Evolutionary conservation across 108 stramenopile genomes (phyloP).

Genomic region (Thalassiosira profunda): DNA sequence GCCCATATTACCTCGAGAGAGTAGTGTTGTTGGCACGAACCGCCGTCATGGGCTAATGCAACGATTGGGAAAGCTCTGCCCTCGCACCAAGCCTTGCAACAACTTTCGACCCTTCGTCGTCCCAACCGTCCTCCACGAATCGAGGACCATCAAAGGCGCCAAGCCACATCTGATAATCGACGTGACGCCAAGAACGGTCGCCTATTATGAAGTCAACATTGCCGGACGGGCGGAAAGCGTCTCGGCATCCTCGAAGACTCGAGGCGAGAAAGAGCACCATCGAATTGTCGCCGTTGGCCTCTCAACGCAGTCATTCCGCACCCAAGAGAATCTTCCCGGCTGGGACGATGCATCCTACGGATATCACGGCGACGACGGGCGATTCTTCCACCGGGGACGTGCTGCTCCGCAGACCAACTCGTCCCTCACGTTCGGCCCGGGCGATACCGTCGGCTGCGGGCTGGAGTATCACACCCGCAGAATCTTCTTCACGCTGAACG

Average conservation of each 20-base stretch:
- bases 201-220: slow-evolving; percentile 83
- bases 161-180: slow-evolving; percentile 23
- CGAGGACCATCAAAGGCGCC: background rate
- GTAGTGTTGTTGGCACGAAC: no score
- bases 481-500: slow-evolving; percentile 90
- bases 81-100: background rate
- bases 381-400: slow-evolving; percentile 79
- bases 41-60: slow-evolving; percentile 11
- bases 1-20: no score
- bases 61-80: background rate
- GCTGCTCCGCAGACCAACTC: slow-evolving; percentile 73
- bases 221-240: slow-evolving; percentile 17
- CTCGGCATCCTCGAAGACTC: background rate
- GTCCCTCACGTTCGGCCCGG: slow-evolving; percentile 68
- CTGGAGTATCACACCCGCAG: slow-evolving; percentile 59
- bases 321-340: slow-evolving; percentile 77
- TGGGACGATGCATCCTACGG: slow-evolving; percentile 81
- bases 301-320: slow-evolving; percentile 51
- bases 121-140: slow-evolving; percentile 37
- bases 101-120: slow-evolving; percentile 55
- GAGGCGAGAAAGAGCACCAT: background rate
- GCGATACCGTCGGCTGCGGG: slow-evolving; percentile 92
- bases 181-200: slow-evolving; percentile 68
- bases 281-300: slow-evolving; percentile 70
- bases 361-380: slow-evolving; percentile 90